Evolutionary conservation across 2,329 filamentous ascomycete genomes (phyloP), one percentile per base, ranked within the genome.

Genomic region (Ascochyta lentis): DNA sequence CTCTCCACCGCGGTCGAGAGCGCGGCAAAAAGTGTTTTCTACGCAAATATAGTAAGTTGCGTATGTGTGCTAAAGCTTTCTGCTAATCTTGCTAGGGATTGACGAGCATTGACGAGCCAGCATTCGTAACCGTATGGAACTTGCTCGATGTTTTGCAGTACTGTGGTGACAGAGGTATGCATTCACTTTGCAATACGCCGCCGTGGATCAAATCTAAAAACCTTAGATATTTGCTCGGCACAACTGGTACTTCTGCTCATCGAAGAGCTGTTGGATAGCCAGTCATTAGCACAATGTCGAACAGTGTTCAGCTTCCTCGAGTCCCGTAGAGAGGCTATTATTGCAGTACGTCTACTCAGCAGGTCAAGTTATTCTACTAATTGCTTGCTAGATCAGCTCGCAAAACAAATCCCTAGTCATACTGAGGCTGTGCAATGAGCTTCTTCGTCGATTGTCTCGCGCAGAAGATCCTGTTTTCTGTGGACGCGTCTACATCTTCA

Each of bases 401-500:
- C 69, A 67, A 46, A 89, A 90, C 71, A 97, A 96, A 75, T 89
- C 91, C 56, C 79, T 98, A 38, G 87, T 96, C 54, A 95, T 98
- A 63, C 80, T 99, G n/a, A 85, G 95, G 68, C 90, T 90, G 57
- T 99, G 95, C 78, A 99, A 98, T 75, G 95, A 98, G 77, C 82
- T 99, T 15, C 81, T 99, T n/a, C 88, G 94, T 33, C 86, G 95
- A 41, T 83, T 99, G 2, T 98, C 95, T n/a, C 86, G 95, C 53
- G 94, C 95, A 4, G 93, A 98, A 74, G 95, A 99, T 75, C 96
- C 95, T 0, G 92, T 96, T 0, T 99, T 99, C 73, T 99, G 95
- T 70, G 95, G 95, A 15, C 86, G 95, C 35, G 95, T 99, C 24
- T 98, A 98, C 76, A 97, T 99, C 61, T 99, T 97, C 76, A 86